Conservation (phyloP, 768 basidiomycete genomes). For the Hypholoma fasciculare region DNA sequence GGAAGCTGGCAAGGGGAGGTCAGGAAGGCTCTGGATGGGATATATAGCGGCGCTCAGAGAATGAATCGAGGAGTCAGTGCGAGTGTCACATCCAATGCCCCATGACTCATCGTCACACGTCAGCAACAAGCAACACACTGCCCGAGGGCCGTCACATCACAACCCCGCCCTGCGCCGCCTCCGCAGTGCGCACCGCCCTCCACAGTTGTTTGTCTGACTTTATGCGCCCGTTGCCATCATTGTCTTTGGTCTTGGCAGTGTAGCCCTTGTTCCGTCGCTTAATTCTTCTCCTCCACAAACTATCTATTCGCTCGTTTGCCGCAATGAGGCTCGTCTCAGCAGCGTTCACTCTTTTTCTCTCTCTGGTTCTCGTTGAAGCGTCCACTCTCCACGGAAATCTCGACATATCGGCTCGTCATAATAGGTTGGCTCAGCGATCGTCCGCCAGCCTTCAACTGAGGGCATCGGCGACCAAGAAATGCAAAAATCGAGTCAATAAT, state of each 20-base stretch:
- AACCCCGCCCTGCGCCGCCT: neutral
- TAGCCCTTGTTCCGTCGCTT: constrained; percentile 5
- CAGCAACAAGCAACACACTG: neutral
- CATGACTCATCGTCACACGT: neutral
- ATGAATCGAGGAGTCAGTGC: constrained; percentile 19
- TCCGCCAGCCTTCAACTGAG: constrained; percentile 14
- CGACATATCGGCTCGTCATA: constrained; percentile 34
- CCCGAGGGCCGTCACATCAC: neutral
- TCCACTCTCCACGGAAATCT: constrained; percentile 28
- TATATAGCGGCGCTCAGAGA: constrained; percentile 16
- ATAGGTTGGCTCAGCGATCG: constrained; percentile 31
- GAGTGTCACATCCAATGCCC: constrained; percentile 3
- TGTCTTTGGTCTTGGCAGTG: neutral
- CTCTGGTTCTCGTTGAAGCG: constrained; percentile 32
- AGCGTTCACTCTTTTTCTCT: constrained; percentile 36
- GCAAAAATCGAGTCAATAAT: constrained; percentile 17
- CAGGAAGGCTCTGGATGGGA: constrained; percentile 4
- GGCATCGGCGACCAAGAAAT: constrained; percentile 18
- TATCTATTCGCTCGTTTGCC: constrained; percentile 8
- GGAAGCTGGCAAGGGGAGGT: neutral
- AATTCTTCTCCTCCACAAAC: constrained; percentile 5
- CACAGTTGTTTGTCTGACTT: neutral
- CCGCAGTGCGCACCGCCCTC: neutral
- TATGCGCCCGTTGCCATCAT: neutral
- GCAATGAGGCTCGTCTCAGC: constrained; percentile 47